Evolutionary conservation across 345 rosid species (phyloP), one percentile per base, ranked within the genome.

Genomic region (Melastoma malabathricum): DNA sequence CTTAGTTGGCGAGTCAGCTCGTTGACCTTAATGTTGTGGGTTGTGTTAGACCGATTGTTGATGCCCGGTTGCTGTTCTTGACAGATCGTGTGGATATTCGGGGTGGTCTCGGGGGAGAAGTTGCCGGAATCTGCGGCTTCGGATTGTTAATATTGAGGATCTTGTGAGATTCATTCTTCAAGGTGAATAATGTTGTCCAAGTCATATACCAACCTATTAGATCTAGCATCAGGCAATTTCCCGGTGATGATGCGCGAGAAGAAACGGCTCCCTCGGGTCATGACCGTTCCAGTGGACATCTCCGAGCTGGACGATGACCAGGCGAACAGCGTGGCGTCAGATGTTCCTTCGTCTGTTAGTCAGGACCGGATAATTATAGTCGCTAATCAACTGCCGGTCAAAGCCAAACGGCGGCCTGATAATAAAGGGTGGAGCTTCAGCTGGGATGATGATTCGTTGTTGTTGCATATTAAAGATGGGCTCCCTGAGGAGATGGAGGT

Each of bases 401-500:
- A 77, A 63, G 90, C 86, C 20, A 83, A 80, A 74, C 86, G 84
- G 12, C 64, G 90, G 16, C 86, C 84, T 0, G 90, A 83, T 57
- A 79, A 83, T 59, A 77, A 73, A 59, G 84, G 90, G 41, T 83
- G 90, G 90, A 70, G 80, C 59, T 75, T 83, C 64, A 75, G 90
- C 55, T 83, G 84, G 90, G 86, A 83, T 13, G 86, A 83, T 8
- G 90, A 80, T 43, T 71, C 86, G 0, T 60, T 83, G 75, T 56
- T 68, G 34, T 65, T 82, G 52, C 90, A 83, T 56, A 62, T 83
- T 20, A 83, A 83, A 68, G 84, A 80, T 53, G 93, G 93, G 14
- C 69, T 82, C 60, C 89, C 84, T 15, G 89, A 82, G 44, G 89
- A 82, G 25, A 82, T 78, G 85, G 89, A 82, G 69, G 89, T 82